A percentile compares a stretch with the other conserved stretches of the same genome.
These are phyloP conservation scores for Maudiozyma pseudohumilis DNA, from an alignment of 805 yeast species.

Conservation along the genomic window DNA sequence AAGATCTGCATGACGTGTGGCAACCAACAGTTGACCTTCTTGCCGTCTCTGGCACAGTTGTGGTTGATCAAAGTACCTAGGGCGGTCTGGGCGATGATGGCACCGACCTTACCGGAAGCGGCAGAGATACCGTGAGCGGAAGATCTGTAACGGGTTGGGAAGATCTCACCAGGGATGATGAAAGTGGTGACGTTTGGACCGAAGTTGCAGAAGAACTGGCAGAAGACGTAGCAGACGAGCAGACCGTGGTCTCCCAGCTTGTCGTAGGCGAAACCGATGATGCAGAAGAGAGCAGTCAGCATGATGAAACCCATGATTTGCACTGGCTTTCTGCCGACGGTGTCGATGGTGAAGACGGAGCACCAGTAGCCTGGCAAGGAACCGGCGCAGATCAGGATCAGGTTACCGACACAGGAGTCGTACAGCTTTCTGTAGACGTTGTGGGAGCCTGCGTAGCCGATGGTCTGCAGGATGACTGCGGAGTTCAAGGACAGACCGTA, in stretches of 20 bases:
- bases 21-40: slow-evolving; percentile 57
- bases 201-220: slow-evolving; percentile 83
- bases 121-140: slow-evolving; percentile 94
- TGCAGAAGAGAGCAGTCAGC: slow-evolving; percentile 63
- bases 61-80: slow-evolving; percentile 76
- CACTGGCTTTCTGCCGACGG: slow-evolving; percentile 72
- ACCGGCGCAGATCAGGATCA: slow-evolving; percentile 91
- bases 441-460: slow-evolving; percentile 67
- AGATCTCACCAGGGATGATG: slow-evolving; percentile 82
- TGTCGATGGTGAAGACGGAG: slow-evolving; percentile 69
- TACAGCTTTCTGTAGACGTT: slow-evolving; percentile 63
- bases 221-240: slow-evolving; percentile 66
- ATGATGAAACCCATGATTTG: slow-evolving; percentile 68
- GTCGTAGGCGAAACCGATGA: slow-evolving; percentile 77
- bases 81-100: slow-evolving; percentile 82
- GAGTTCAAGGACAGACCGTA: slow-evolving; percentile 83
- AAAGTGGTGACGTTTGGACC: slow-evolving; percentile 93
- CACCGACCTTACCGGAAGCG: slow-evolving; percentile 86
- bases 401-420: slow-evolving; percentile 82
- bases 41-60: slow-evolving; percentile 52
- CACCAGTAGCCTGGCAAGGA: slow-evolving; percentile 90
- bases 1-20: slow-evolving; percentile 91
- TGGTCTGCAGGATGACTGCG: slow-evolving; percentile 67
- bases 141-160: slow-evolving; percentile 92
- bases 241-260: slow-evolving; percentile 55